Evolutionary conservation across 2,329 filamentous ascomycete genomes (phyloP).

Genomic region (Calonectria henricotiae): DNA sequence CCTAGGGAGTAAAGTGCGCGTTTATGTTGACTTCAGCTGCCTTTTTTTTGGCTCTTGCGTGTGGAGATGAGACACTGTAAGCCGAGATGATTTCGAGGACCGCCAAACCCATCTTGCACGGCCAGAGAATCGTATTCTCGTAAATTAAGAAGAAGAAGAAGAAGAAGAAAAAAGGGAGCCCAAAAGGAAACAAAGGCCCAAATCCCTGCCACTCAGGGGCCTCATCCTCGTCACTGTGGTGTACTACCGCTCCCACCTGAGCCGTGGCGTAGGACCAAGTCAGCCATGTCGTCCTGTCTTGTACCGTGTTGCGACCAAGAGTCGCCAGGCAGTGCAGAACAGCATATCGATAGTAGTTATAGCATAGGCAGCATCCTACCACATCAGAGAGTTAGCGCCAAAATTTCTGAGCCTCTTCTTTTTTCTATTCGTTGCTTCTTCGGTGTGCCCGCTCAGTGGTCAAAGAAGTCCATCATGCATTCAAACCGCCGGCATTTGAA

Average conservation of each 20-base stretch:
- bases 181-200: neutral
- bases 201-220: neutral
- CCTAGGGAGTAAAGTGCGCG: neutral
- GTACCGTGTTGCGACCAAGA: too few species aligned
- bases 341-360: neutral
- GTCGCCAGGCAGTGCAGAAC: neutral
- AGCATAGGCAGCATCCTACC: neutral
- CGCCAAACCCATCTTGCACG: neutral
- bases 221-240: neutral
- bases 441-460: neutral
- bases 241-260: conserved; percentile 4
- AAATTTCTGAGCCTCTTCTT: neutral
- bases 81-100: neutral
- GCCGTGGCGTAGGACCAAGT: neutral
- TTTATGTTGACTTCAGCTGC: neutral
- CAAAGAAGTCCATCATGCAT: neutral
- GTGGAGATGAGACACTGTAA: conserved; percentile 1
- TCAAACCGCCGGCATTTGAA: neutral
- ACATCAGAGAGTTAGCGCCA: neutral
- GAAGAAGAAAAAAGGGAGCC: neutral
- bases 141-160: neutral
- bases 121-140: neutral
- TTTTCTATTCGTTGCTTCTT: neutral
- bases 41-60: neutral
- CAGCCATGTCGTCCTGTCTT: neutral